Evolutionary conservation across 2,329 filamentous ascomycete genomes (phyloP).

Genomic region (Fusarium humuli): DNA sequence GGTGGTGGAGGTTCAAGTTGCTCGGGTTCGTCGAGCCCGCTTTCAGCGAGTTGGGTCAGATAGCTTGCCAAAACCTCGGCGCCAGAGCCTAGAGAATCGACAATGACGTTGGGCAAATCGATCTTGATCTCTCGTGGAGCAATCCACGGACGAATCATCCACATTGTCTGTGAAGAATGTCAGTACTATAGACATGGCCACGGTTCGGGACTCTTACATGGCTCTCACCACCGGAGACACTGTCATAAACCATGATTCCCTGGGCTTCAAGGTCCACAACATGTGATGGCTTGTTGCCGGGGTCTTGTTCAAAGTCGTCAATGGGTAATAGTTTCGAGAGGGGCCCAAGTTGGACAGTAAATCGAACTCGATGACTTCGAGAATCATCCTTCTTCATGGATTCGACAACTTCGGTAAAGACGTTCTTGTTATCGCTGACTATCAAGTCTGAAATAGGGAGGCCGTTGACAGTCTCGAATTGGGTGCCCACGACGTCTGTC

Average conservation of each 20-base stretch:
- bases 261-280: constrained; percentile 89
- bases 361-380: constrained; percentile 88
- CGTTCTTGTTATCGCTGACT: constrained; percentile 78
- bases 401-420: constrained; percentile 86
- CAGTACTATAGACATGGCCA: constrained; percentile 42
- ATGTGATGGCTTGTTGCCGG: constrained; percentile 53
- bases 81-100: constrained; percentile 92
- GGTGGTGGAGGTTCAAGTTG: constrained; percentile 86
- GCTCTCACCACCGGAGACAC: constrained; percentile 84
- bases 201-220: constrained; percentile 74
- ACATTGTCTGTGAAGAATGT: constrained; percentile 81
- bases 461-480: constrained; percentile 77
- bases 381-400: constrained; percentile 94
- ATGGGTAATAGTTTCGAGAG: constrained; percentile 71
- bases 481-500: constrained; percentile 89
- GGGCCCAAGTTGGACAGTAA: constrained; percentile 77
- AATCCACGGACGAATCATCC: constrained; percentile 97
- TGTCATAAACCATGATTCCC: constrained; percentile 98
- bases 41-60: constrained; percentile 88
- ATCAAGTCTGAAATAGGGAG: constrained; percentile 84
- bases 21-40: constrained; percentile 78
- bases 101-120: constrained; percentile 87
- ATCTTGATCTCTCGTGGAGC: constrained; percentile 93
- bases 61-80: constrained; percentile 96
- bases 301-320: constrained; percentile 55